Percentiles rank a stretch among this genome's conserved stretches.
Evolutionary conservation across 2,329 filamentous ascomycete species (phyloP).

Genomic region (Exophiala sp.): DNA sequence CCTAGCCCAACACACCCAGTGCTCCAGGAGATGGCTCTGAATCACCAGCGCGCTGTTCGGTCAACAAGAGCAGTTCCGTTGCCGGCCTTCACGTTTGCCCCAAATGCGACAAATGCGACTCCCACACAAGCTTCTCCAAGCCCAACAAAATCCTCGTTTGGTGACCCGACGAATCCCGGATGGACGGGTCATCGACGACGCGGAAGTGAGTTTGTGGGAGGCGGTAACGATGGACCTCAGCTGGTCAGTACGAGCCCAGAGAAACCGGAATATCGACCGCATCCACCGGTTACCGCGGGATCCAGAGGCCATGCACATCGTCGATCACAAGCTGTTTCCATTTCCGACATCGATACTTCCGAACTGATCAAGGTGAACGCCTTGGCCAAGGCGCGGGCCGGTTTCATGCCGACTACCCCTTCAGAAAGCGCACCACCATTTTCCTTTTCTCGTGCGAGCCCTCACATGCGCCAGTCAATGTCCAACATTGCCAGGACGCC

Average conservation of each 20-base stretch:
- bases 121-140: conserved; percentile 23
- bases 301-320: conserved; percentile 71
- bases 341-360: conserved; percentile 62
- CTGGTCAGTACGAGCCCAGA: conserved; percentile 35
- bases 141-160: conserved; percentile 25
- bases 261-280: conserved; percentile 31
- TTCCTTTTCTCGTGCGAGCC: conserved; percentile 30
- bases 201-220: conserved; percentile 77
- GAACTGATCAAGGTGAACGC: conserved; percentile 59
- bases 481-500: conserved; percentile 22
- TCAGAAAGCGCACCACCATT: conserved; percentile 34
- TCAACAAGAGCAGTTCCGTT: conserved; percentile 27
- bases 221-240: conserved; percentile 44
- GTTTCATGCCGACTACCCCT: conserved; percentile 53
- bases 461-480: conserved; percentile 27
- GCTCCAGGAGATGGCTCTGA: conserved; percentile 30
- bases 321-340: conserved; percentile 74
- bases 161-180: conserved; percentile 14
- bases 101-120: conserved; percentile 10
- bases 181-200: conserved; percentile 61
- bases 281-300: conserved; percentile 42
- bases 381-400: conserved; percentile 49
- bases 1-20: conserved; percentile 29
- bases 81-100: conserved; percentile 28
- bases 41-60: conserved; percentile 26